Evolutionary conservation across 257 asterid genomes (phyloP).

Genomic region (Oldenlandia corymbosa): DNA sequence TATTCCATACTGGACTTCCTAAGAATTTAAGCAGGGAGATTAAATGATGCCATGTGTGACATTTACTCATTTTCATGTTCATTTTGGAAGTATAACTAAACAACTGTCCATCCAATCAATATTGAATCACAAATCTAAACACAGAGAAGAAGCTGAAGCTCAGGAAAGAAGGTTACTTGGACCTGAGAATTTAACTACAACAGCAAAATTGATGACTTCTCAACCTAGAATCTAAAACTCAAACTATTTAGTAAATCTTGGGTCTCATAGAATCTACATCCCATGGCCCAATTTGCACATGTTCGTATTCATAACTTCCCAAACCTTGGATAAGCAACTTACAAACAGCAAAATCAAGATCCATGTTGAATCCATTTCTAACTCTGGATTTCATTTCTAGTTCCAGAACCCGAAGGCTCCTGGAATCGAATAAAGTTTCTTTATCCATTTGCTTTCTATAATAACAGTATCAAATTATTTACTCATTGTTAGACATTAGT

Average conservation of each 20-base stretch:
- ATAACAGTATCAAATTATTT: not conserved
- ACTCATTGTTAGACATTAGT: not conserved
- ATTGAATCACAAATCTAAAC: not conserved
- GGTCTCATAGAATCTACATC: not conserved
- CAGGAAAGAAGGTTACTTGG: not conserved
- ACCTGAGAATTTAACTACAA: not conserved
- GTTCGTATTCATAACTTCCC: not conserved
- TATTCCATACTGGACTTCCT: constrained; percentile 46
- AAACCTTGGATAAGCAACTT: not conserved
- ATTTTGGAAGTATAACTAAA: no score
- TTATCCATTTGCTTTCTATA: not conserved
- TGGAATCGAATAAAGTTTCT: not conserved
- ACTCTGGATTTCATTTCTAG: not conserved
- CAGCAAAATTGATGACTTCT: not conserved
- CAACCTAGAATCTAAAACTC: not conserved
- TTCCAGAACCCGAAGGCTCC: not conserved
- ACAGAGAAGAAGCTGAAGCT: not conserved
- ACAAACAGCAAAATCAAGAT: not conserved
- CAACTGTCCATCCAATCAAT: not conserved
- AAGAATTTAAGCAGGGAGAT: constrained; percentile 14
- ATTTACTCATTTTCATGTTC: not conserved
- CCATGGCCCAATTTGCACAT: not conserved
- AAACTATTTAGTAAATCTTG: not conserved
- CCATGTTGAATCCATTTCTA: not conserved
- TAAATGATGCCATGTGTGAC: not conserved